phyloP scores from a whole-genome alignment of 495 filamentous ascomycete species.

The Aspergillus haitiensis region DNA sequence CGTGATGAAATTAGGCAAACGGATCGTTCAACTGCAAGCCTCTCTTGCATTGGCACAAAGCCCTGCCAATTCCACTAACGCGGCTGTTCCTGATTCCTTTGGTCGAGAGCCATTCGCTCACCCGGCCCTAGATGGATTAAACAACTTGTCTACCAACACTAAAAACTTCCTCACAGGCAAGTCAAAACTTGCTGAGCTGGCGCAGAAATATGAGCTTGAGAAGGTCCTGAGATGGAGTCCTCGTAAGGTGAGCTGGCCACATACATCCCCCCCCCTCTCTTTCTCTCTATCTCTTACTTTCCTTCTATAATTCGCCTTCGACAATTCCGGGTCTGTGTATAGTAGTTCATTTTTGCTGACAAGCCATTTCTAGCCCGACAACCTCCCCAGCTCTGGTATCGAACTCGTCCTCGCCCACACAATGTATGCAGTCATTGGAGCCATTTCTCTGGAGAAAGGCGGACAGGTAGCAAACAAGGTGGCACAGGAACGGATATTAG shows the following conservation, averaged over 20 bases:
- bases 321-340: no score
- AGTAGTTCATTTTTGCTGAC: no score
- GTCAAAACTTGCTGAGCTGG: constrained; percentile 63
- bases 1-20: constrained; percentile 59
- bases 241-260: constrained; percentile 58
- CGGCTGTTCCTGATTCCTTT: constrained; percentile 34
- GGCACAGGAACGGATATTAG: constrained; percentile 74
- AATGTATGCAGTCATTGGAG: constrained; percentile 83
- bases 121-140: constrained; percentile 67
- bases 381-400: constrained; percentile 70
- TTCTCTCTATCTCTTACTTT: background rate
- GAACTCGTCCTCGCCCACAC: constrained; percentile 70
- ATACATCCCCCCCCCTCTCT: background rate
- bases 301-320: no score
- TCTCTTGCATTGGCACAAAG: constrained; percentile 67
- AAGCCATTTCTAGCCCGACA: constrained; percentile 56
- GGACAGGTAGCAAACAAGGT: constrained; percentile 73
- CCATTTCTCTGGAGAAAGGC: constrained; percentile 81
- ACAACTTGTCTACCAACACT: constrained; percentile 60
- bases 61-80: constrained; percentile 25
- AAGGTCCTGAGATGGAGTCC: constrained; percentile 87
- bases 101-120: constrained; percentile 69
- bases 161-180: constrained; percentile 57
- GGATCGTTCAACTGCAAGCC: constrained; percentile 76
- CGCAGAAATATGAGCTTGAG: constrained; percentile 64